Conservation (phyloP, 2,329 filamentous ascomycete genomes). For the Pyricularia pennisetigena region DNA sequence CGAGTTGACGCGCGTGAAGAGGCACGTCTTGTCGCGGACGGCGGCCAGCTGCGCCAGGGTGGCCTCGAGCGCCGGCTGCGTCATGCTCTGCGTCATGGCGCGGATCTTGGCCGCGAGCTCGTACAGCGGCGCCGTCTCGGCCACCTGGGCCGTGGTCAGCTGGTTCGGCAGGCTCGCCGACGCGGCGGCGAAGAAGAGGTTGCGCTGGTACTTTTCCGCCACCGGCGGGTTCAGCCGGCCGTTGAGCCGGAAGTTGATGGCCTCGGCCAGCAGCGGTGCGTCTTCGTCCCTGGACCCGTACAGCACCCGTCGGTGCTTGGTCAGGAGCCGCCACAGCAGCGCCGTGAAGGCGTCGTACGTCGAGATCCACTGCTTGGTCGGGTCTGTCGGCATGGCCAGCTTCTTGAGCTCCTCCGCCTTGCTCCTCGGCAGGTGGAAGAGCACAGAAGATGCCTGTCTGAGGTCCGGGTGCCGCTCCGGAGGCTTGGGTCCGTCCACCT, state of each 20-base stretch:
- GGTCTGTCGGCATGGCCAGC: conserved; percentile 21
- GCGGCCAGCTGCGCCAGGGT: conserved; percentile 15
- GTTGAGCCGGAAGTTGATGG: conserved; percentile 11
- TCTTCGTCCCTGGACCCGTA: conserved; percentile 15
- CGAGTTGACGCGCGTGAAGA: conserved; percentile 12
- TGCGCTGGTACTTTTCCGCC: conserved; percentile 9
- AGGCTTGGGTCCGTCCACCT: conserved; percentile 6
- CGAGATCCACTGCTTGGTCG: conserved; percentile 26
- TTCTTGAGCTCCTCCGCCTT: conserved; percentile 29
- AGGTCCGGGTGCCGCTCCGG: neutral
- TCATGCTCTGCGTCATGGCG: conserved; percentile 9
- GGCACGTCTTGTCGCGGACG: conserved; percentile 13
- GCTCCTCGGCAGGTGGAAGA: conserved; percentile 32
- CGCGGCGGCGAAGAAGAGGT: conserved; percentile 14
- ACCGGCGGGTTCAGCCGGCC: conserved; percentile 14
- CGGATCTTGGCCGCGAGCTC: conserved; percentile 14
- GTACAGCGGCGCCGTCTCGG: neutral
- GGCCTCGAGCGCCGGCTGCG: conserved; percentile 11
- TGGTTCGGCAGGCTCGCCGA: conserved; percentile 10
- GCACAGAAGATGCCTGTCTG: neutral
- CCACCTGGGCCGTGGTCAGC: conserved; percentile 10
- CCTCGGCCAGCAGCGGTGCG: conserved; percentile 11
- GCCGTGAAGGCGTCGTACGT: conserved; percentile 34
- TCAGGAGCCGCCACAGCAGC: conserved; percentile 28
- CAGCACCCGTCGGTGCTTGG: conserved; percentile 21